These are phyloP conservation scores for Tilletia indica DNA, from an alignment of 1,284 basidiomycete genomes.

Conservation along the genomic window DNA sequence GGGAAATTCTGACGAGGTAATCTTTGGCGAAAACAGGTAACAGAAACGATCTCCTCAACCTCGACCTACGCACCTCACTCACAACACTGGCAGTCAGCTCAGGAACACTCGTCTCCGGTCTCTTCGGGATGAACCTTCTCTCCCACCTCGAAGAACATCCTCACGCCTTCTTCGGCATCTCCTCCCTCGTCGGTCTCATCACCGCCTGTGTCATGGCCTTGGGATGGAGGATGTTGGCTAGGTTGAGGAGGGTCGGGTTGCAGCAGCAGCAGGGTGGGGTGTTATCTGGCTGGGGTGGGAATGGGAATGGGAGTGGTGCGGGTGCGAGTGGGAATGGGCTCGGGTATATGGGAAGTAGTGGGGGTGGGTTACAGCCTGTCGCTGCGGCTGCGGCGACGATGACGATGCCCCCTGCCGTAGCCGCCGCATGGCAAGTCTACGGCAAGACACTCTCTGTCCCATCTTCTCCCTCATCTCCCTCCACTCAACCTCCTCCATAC, in stretches of 20 bases:
- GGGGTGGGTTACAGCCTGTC: too few relatives aligned
- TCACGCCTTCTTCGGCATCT: constrained; percentile 37
- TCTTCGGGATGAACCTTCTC: constrained; percentile 84
- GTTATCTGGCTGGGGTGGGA: too few relatives aligned
- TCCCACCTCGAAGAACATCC: constrained; percentile 40
- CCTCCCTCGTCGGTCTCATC: constrained; percentile 29
- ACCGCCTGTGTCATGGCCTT: constrained; percentile 35
- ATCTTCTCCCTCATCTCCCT: neutral
- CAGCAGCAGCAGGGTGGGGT: neutral
- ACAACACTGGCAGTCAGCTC: constrained; percentile 85
- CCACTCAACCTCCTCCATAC: neutral
- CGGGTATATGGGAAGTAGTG: too few relatives aligned
- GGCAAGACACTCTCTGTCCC: neutral
- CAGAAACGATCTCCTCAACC: constrained; percentile 83
- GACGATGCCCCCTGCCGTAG: neutral
- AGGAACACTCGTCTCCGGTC: constrained; percentile 85
- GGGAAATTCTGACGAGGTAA: neutral
- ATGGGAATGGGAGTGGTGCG: too few relatives aligned
- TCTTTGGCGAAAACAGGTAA: constrained; percentile 59
- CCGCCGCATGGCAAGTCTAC: neutral
- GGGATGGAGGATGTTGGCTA: constrained; percentile 12
- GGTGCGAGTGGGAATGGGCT: too few relatives aligned
- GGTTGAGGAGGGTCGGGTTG: constrained; percentile 1
- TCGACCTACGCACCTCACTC: constrained; percentile 90
- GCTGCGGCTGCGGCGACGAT: too few relatives aligned